Base-by-base conservation (phyloP, 352 stramenopile species). In the Globisporangium barbulae region DNA sequence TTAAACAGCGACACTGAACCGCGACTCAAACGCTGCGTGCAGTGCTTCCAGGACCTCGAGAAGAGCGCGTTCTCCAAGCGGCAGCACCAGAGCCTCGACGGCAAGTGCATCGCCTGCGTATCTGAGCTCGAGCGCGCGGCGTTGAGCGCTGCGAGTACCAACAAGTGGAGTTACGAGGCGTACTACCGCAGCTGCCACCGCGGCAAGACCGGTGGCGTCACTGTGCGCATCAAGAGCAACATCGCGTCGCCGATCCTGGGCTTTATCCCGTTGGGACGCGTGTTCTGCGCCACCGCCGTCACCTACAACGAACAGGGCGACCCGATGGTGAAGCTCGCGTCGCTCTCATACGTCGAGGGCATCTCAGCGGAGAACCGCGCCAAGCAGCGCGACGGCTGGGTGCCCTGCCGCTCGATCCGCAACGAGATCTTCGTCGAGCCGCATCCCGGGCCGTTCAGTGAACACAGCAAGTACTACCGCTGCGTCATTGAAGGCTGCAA, bases 401-500 rank as follows among this genome's bases (percentile, higher is more conserved):
- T 91, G n/a, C 75, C 81, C 1, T 90, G 74, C 53, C 81, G 81
- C 28, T 92, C 83, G 2, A 78, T 92, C 69, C 79, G 80, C 54
- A 92, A 92, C 49, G 83, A 92, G 63, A 68, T 91, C 45, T 60
- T 90, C 19, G 66, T 92, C n/a, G 81, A 91, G 53, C 63, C 35
- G 3, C 83, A 91, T 54, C 25, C 57, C 55, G 79, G 83, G 2
- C 76, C 83, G 30, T 91, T 81, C 28, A 70, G 42, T 5, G 19
- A 37, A 10, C 1, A 21, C 4, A 66, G 63, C 31, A 71, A 71
- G 8, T 90, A 75, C 57, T 92, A 76, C 30, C 70, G 82, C 3
- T 92, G 83, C 61, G 83, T 91, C 3, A 81, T 92, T 31, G 83
- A 92, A 78, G 83, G 83, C 53, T 92, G 83, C 61, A 92, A 92